Base-by-base conservation (phyloP, 345 rosid genomes). In the Corchorus olitorius region DNA sequence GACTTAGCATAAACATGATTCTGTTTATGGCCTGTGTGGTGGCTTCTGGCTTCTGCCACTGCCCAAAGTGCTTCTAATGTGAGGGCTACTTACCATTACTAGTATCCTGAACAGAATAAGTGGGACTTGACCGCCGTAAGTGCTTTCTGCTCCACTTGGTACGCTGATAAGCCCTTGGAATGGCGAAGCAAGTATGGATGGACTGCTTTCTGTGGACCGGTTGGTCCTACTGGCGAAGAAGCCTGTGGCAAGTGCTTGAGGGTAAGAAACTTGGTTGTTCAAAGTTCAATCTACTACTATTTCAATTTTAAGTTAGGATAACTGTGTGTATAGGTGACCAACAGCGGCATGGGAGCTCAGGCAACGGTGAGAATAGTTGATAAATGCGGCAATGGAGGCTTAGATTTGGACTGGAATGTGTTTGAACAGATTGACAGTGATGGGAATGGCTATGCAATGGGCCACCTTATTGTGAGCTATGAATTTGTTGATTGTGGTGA, bases 141-240 rank as follows among this genome's bases (percentile, higher is more conserved):
- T 71, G 92, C 89, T 34, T 91, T 56, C 43, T 90, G 97, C 66
- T 52, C 97, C 1, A 84, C 94, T 0, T 88, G 94, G 90, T 93
- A 93, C 22, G 94, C 92, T 14, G 72, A 35, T 61, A 83, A 86
- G 55, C 90, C 93, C 2, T 68, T 86, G 55, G 73, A 74, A 6
- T 89, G 97, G 97, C 83, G 97, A 13, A 77, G 70, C 2, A 86
- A 76, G 62, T 83, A 88, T 45, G 94, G 94, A 4, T 87, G 94
- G 94, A 86, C 94, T 0, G 92, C 97, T 49, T 89, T 88, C 34
- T 87, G 94, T 4, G 88, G 86, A 0, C 92, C 91, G 0, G 86
- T 9, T 43, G 95, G 93, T 15, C 88, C 91, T 16, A 84, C 27
- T 0, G 97, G 97, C 20, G 89, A 83, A 72, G 88, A 83, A 53